phyloP scores from a whole-genome alignment of 2,329 filamentous ascomycete species.

The Cyanodermella asteris region DNA sequence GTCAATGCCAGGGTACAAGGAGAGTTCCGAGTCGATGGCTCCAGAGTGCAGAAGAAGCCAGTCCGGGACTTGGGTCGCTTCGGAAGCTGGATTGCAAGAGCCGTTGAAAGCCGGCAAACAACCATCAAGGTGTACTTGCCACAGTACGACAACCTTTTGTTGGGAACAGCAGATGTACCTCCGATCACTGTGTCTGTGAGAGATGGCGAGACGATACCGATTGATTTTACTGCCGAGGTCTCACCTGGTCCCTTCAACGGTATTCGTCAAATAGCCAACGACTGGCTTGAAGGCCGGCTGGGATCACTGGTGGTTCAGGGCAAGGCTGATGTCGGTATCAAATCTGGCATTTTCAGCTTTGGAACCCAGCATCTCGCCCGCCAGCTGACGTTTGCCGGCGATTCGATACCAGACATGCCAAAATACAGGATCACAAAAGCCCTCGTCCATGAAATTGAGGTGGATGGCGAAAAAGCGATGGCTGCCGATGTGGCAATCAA shows the following conservation, averaged over 20 bases:
- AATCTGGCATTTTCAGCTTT: conserved; percentile 57
- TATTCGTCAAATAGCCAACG: conserved; percentile 60
- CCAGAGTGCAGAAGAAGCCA: conserved; percentile 46
- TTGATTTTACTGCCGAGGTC: conserved; percentile 63
- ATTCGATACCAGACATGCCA: conserved; percentile 54
- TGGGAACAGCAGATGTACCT: conserved; percentile 60
- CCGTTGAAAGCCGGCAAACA: conserved; percentile 52
- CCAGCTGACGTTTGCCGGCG: conserved; percentile 15
- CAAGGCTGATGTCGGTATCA: conserved; percentile 49
- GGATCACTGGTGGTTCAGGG: conserved; percentile 49
- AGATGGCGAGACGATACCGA: conserved; percentile 51
- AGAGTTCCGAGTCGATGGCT: conserved; percentile 59
- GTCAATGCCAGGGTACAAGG: conserved; percentile 63
- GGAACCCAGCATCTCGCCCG: conserved; percentile 49
- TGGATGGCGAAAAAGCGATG: conserved; percentile 40
- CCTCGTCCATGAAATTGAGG: conserved; percentile 49
- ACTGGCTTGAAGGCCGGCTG: conserved; percentile 68
- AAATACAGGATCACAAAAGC: conserved; percentile 63
- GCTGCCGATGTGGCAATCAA: conserved; percentile 56
- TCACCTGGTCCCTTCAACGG: conserved; percentile 54
- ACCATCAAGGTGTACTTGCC: conserved; percentile 59
- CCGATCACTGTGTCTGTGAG: conserved; percentile 53
- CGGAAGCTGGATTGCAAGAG: conserved; percentile 57
- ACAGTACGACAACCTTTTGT: conserved; percentile 53
- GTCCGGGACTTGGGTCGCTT: conserved; percentile 56